Conservation (phyloP, 1,284 basidiomycete species). For the Fereydounia khargensis region DNA sequence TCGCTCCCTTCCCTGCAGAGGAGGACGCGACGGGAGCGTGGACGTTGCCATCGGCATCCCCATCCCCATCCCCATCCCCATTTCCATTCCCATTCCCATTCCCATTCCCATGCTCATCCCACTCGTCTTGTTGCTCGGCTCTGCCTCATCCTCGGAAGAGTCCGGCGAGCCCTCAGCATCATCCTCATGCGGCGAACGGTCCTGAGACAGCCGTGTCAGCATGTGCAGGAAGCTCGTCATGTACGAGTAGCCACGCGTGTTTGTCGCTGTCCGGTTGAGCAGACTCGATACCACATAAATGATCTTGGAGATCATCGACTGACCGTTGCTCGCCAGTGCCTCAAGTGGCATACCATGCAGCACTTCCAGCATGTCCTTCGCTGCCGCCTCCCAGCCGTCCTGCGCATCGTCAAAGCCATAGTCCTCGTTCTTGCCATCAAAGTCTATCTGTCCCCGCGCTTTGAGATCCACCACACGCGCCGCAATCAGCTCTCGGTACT, state of each 20-base stretch:
- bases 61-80: too few relatives aligned
- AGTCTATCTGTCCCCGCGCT: slow-evolving; percentile 1
- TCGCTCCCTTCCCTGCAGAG: too few relatives aligned
- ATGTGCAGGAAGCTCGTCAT: slow-evolving; percentile 22
- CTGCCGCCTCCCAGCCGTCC: slow-evolving; percentile 26
- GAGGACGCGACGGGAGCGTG: too few relatives aligned
- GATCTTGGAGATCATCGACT: slow-evolving; percentile 32
- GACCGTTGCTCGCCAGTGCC: slow-evolving; percentile 33
- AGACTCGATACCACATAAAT: slow-evolving; percentile 27
- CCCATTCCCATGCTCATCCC: too few relatives aligned
- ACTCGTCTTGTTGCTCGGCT: too few relatives aligned
- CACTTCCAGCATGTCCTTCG: slow-evolving; percentile 18
- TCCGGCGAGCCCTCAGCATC: too few relatives aligned
- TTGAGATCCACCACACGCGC: slow-evolving; percentile 13
- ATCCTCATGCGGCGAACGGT: slow-evolving; percentile 4
- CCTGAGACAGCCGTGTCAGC: slow-evolving; percentile 20
- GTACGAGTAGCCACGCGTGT: slow-evolving; percentile 11
- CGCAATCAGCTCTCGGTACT: slow-evolving; percentile 26
- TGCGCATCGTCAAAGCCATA: background rate
- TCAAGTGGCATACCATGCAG: slow-evolving; percentile 33
- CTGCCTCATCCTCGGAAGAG: too few relatives aligned
- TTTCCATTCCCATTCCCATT: too few relatives aligned
- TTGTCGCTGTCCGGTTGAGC: slow-evolving; percentile 8
- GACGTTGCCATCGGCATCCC: too few relatives aligned
- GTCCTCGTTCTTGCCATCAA: slow-evolving; percentile 1